phyloP scores from a whole-genome alignment of 805 yeast genomes.

The Lachancea kluyveri region DNA sequence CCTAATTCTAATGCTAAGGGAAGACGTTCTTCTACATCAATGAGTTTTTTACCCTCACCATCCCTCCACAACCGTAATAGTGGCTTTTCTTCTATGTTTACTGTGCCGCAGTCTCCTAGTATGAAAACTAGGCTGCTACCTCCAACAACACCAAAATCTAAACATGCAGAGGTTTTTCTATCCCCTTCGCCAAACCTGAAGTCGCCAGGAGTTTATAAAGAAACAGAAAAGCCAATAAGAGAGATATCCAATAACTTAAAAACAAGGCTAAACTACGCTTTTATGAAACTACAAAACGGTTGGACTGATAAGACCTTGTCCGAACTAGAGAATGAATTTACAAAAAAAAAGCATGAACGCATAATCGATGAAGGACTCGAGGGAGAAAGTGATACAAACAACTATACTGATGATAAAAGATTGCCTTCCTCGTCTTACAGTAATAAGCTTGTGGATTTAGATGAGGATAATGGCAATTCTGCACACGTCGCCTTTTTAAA shows the following conservation, averaged over 20 bases:
- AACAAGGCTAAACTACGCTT: conserved; percentile 37
- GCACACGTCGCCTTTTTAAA: conserved; percentile 36
- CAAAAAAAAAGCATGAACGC: neutral
- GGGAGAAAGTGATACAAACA: conserved; percentile 10
- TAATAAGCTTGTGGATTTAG: conserved; percentile 13
- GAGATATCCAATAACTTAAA: conserved; percentile 35
- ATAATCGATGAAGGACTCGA: too few relatives aligned
- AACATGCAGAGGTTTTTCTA: conserved; percentile 25
- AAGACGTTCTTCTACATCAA: conserved; percentile 21
- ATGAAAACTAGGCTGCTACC: conserved; percentile 20
- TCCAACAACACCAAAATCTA: conserved; percentile 30
- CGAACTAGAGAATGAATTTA: conserved; percentile 19
- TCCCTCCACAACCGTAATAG: conserved; percentile 1
- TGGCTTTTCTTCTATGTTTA: neutral
- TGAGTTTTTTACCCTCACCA: conserved; percentile 26
- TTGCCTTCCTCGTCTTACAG: conserved; percentile 9
- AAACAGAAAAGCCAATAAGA: conserved; percentile 33
- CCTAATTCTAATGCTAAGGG: conserved; percentile 12
- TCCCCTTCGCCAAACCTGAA: conserved; percentile 30
- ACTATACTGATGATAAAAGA: conserved; percentile 9
- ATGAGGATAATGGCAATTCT: conserved; percentile 27
- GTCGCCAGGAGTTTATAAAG: conserved; percentile 22
- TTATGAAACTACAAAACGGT: conserved; percentile 31
- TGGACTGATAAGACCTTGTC: conserved; percentile 28
- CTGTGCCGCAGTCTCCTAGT: conserved; percentile 8